Evolutionary conservation across 1,139 yeast genomes (phyloP).

Genomic region (Hansenula anomala): DNA sequence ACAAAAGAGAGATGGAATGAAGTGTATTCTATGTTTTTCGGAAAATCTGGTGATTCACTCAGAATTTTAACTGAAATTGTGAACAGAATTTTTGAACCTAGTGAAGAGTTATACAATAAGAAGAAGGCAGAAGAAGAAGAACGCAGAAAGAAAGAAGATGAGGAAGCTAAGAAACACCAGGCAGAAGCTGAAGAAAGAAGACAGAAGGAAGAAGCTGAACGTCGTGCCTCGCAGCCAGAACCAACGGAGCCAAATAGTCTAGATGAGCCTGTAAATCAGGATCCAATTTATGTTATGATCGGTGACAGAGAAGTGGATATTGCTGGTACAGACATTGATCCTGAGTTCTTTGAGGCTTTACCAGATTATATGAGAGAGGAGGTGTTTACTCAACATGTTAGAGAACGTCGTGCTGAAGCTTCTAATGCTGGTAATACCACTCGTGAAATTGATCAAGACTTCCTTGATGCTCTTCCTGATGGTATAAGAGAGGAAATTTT

Average conservation of each 20-base stretch:
- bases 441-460: constrained; percentile 77
- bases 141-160: constrained; percentile 24
- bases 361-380: constrained; percentile 95
- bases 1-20: constrained; percentile 73
- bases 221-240: constrained; percentile 2
- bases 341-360: constrained; percentile 82
- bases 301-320: constrained; percentile 83
- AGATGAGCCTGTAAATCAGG: constrained; percentile 56
- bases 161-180: constrained; percentile 18
- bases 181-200: constrained; percentile 33
- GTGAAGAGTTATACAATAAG: constrained; percentile 26
- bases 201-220: constrained; percentile 15
- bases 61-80: constrained; percentile 49
- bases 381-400: constrained; percentile 80
- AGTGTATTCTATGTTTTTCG: constrained; percentile 44
- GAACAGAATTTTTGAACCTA: constrained; percentile 47
- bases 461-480: constrained; percentile 77
- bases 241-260: constrained; percentile 6
- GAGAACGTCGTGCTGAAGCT: constrained; percentile 53
- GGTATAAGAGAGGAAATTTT: constrained; percentile 68
- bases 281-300: constrained; percentile 63
- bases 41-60: constrained; percentile 35
- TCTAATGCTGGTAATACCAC: constrained; percentile 38
- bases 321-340: constrained; percentile 88
- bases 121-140: constrained; percentile 23